Evolutionary conservation across 768 basidiomycete species (phyloP), one percentile per base, ranked within the genome.

Genomic region (Phylloporus scabripes): DNA sequence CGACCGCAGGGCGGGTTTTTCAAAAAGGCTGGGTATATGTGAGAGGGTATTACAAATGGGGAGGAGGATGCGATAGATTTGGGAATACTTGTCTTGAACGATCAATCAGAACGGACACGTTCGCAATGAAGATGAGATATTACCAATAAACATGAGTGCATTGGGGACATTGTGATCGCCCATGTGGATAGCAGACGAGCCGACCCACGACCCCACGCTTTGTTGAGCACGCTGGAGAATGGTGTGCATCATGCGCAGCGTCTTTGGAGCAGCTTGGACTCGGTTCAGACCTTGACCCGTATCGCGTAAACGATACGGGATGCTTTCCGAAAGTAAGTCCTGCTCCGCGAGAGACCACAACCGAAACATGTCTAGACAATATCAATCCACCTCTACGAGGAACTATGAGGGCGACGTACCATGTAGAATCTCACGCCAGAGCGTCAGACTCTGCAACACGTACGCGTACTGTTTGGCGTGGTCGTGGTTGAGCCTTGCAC

Each of bases 251-350:
- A 88, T 83, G 24, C 86, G 81, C n/a, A 87, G 82, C 3, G 90
- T 92, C 66, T 91, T 92, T 11, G 90, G 90, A 3, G 90, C 80
- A 0, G 82, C 80, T 63, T 92, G 90, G 10, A 92, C 88, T 39
- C 90, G 84, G 68, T 92, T 92, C 46, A 92, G 74, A n/a, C 90
- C 90, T 60, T 92, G 90, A 23, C 90, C 90, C 0, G 90, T 92
- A 63, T 92, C 90, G 24, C 90, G 82, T 33, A 92, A 74, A 26
- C 90, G 85, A 64, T 92, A 92, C 3, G 81, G 63, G 34, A 84
- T 71, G 18, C 72, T 81, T 59, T 90, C 82, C 6, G 86, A 82
- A n/a, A 92, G 74, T 12, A 92, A 65, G 56, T 92, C 90, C 52
- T 84, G 80, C 60, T 92, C 90, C 0, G 87, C 80, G 2, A 91